Base-by-base conservation (phyloP, 2,329 filamentous ascomycete genomes). In the Diaporthe sp. region DNA sequence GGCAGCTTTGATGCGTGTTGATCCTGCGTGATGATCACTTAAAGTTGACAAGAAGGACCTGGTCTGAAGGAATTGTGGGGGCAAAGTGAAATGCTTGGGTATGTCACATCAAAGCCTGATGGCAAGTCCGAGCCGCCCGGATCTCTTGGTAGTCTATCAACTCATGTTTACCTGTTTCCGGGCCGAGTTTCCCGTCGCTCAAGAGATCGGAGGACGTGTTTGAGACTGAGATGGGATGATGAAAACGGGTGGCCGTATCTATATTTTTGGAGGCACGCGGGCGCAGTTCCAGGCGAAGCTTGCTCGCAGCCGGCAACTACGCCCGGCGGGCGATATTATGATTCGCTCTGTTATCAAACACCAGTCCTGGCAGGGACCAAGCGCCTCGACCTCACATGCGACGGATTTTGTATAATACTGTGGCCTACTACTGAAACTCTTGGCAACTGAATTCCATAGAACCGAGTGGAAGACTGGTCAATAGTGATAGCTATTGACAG, bases 101-200 rank as follows among this genome's bases (percentile, higher is more conserved):
- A 68, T 68, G 62, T 68, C 44, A 51, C 46, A 68, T 51, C 31
- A n/a, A 39, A 51, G 28, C 39, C 31, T 51, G 44, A 51, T 51
- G 44, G n/a, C 9, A 37, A n/a, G 31, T 51, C 62, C 44, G 31
- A 37, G 28, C 62, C 31, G 28, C 28, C 34, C 31, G 22, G 12
- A 67, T 51, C 44, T 67, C 61, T 67, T 67, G 61, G n/a, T 67
- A n/a, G 42, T 67, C 44, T 51, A 44, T 44, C 61, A 67, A 31
- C 39, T 65, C 61, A 49, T 51, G 19, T 67, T 49, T 44, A 51
- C 8, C 62, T 68, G 44, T 3, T 68, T 37, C 62, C 62, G 44
- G 62, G 44, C 46, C 44, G 62, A 13, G 6, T n/a, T 28, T 51
- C 17, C 44, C 62, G 31, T 39, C 62, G 53, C 44, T 68, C 28